Conservation (phyloP, 2,329 filamentous ascomycete species). For the Cytospora schulzeri region DNA sequence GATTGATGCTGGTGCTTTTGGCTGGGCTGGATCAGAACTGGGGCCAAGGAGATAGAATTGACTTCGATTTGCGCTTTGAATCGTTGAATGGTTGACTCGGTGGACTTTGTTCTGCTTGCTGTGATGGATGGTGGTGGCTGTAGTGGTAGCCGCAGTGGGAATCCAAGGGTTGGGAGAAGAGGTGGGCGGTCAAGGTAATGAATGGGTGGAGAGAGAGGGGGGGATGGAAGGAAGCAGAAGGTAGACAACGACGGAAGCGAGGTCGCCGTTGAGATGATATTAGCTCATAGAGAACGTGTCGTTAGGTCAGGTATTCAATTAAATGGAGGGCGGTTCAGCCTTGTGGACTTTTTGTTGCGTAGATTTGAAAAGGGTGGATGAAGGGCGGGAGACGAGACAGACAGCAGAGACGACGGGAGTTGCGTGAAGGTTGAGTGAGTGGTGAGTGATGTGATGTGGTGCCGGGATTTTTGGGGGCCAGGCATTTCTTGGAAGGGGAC, state of each 20-base stretch:
- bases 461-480: conserved; percentile 2
- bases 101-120: conserved; percentile 8
- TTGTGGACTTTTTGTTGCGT: conserved; percentile 17
- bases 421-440: conserved; percentile 1
- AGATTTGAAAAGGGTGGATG: conserved; percentile 15
- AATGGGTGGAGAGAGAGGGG: conserved; percentile 10
- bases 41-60: conserved; percentile 10
- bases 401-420: conserved; percentile 14
- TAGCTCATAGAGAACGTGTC: conserved; percentile 21
- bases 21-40: not conserved
- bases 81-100: conserved; percentile 2
- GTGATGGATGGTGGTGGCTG: conserved; percentile 12
- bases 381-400: conserved; percentile 15
- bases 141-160: not conserved
- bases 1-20: not conserved
- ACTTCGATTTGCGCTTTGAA: conserved; percentile 10
- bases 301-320: conserved; percentile 18
- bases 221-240: conserved; percentile 18
- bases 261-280: conserved; percentile 20
- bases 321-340: conserved; percentile 19
- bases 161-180: conserved; percentile 11
- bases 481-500: not conserved
- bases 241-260: conserved; percentile 18
- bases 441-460: conserved; percentile 2
- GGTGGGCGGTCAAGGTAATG: conserved; percentile 16